Conservation (phyloP, 805 yeast genomes). For the Wickerhamiella alocasiicola region DNA sequence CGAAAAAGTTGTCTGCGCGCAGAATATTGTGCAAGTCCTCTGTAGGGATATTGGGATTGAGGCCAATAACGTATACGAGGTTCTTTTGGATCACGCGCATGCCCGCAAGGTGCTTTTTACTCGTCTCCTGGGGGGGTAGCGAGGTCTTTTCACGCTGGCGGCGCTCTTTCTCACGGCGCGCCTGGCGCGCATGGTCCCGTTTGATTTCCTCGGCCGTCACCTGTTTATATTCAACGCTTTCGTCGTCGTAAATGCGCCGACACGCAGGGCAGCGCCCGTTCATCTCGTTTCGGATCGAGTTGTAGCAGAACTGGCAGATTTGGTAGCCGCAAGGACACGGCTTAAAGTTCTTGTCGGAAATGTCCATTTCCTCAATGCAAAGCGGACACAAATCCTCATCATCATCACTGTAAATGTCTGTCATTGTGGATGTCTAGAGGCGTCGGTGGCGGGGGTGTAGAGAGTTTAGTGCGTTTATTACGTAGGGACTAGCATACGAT, state of each 20-base stretch:
- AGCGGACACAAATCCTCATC: slow-evolving; percentile 79
- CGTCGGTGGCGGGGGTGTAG: not conserved
- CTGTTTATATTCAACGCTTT: slow-evolving; percentile 73
- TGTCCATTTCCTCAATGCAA: slow-evolving; percentile 96
- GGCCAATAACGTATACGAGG: slow-evolving; percentile 88
- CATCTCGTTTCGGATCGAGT: slow-evolving; percentile 89
- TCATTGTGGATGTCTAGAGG: slow-evolving; percentile 3
- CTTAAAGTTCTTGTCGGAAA: slow-evolving; percentile 87
- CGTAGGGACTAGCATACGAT: no score
- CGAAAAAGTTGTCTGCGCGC: slow-evolving; percentile 86
- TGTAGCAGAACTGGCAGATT: slow-evolving; percentile 95
- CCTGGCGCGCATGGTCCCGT: slow-evolving; percentile 64
- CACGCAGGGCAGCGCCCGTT: slow-evolving; percentile 98
- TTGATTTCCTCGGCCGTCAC: slow-evolving; percentile 80
- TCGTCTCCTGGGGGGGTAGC: slow-evolving; percentile 17
- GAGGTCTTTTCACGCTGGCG: slow-evolving; percentile 70
- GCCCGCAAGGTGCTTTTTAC: slow-evolving; percentile 79
- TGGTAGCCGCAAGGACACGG: slow-evolving; percentile 99
- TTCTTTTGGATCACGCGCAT: slow-evolving; percentile 98
- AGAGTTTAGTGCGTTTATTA: no score
- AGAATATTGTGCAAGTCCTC: slow-evolving; percentile 75
- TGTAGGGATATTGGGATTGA: slow-evolving; percentile 73
- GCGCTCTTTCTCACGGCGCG: slow-evolving; percentile 57
- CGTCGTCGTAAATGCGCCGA: slow-evolving; percentile 87
- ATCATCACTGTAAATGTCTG: slow-evolving; percentile 35